Conservation (phyloP, 2,329 filamentous ascomycete genomes). For the Hypoxylon sp. region DNA sequence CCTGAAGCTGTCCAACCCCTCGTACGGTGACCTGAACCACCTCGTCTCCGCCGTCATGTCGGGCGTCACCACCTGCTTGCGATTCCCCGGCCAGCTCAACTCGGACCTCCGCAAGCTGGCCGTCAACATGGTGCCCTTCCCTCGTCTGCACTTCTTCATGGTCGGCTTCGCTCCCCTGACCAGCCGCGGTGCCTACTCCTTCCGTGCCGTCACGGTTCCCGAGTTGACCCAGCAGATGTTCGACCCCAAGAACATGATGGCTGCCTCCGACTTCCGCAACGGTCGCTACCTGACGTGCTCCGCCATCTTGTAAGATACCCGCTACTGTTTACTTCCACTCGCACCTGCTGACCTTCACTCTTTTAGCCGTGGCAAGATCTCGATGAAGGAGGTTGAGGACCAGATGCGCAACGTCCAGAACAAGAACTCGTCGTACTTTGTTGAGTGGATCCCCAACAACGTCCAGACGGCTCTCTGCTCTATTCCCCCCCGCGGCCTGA, state of each 20-base stretch:
- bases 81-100: slow-evolving; percentile 99
- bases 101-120: slow-evolving; percentile 99
- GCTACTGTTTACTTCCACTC: not conserved
- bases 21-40: slow-evolving; percentile 99
- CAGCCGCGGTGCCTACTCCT: slow-evolving; percentile 88
- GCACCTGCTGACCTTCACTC: slow-evolving; percentile 39
- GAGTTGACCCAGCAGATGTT: slow-evolving; percentile 99
- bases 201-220: slow-evolving; percentile 96
- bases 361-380: slow-evolving; percentile 97
- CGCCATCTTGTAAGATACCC: slow-evolving; percentile 82
- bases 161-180: slow-evolving; percentile 99
- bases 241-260: slow-evolving; percentile 99
- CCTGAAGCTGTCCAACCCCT: slow-evolving; percentile 97
- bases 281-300: slow-evolving; percentile 99
- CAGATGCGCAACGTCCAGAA: slow-evolving; percentile 99
- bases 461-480: slow-evolving; percentile 99
- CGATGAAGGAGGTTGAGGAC: slow-evolving; percentile 99
- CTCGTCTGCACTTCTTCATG: slow-evolving; percentile 99
- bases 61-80: slow-evolving; percentile 96
- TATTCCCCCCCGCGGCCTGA: slow-evolving; percentile 94
- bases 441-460: slow-evolving; percentile 99
- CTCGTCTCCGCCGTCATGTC: slow-evolving; percentile 99
- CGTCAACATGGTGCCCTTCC: slow-evolving; percentile 99
- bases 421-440: slow-evolving; percentile 99
- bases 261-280: slow-evolving; percentile 99